phyloP scores from a whole-genome alignment of 306 rosid genomes.

The Dalbergia cochinchinensis region DNA sequence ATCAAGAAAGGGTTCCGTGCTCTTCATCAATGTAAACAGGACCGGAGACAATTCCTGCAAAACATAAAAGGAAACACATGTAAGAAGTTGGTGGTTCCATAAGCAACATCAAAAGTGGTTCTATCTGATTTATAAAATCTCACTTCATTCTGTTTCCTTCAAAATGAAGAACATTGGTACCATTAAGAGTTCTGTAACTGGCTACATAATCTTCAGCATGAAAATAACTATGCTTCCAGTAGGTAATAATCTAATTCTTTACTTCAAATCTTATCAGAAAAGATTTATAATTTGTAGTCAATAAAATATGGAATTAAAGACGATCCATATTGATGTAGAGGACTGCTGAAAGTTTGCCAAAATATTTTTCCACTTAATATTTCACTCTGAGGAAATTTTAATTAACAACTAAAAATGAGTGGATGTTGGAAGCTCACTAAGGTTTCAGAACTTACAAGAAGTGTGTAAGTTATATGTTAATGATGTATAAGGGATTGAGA shows the following conservation, averaged over 20 bases:
- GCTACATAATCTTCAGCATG: neutral
- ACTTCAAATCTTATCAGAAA: neutral
- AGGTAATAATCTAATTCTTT: conserved; percentile 6
- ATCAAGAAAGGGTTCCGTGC: conserved; percentile 74
- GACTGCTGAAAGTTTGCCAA: neutral
- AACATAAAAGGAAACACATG: neutral
- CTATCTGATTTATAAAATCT: neutral
- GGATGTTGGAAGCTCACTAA: neutral
- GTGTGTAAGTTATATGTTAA: neutral
- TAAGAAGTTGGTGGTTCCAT: conserved; percentile 28
- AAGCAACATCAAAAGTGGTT: conserved; percentile 20
- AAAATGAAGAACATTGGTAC: neutral
- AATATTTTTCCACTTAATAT: neutral
- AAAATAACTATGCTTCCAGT: neutral
- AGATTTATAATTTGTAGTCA: neutral
- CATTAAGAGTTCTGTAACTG: conserved; percentile 4
- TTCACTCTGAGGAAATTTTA: neutral
- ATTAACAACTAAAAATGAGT: neutral
- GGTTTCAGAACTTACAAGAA: neutral
- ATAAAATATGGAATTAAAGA: neutral
- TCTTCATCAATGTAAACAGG: conserved; percentile 67
- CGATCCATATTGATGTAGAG: neutral
- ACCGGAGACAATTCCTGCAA: conserved; percentile 69
- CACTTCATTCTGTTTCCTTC: conserved; percentile 2
- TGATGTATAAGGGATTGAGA: neutral